Percentiles rank a stretch among this genome's conserved stretches.
These are phyloP conservation scores for Cyclotella atomus DNA, from an alignment of 108 stramenopile species.

Conservation along the genomic window DNA sequence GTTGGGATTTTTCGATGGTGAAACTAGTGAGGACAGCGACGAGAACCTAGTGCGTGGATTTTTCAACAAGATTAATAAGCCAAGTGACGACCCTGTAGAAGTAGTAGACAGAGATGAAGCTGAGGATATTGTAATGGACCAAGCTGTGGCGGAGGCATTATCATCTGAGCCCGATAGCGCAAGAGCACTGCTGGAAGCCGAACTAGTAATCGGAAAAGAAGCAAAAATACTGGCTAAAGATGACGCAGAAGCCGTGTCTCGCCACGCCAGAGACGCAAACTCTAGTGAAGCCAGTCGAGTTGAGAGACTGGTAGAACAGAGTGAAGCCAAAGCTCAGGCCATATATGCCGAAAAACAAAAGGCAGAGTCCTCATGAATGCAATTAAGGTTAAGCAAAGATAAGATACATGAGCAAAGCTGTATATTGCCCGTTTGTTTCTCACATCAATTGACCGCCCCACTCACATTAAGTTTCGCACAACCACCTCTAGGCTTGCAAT, in stretches of 20 bases:
- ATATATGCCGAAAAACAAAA: constrained; percentile 30
- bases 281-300: constrained; percentile 57
- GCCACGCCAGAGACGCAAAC: constrained; percentile 31
- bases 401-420: too few species aligned
- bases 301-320: constrained; percentile 73
- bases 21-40: constrained; percentile 56
- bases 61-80: constrained; percentile 52
- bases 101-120: constrained; percentile 26
- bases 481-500: too few species aligned
- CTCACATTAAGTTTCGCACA: too few species aligned
- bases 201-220: constrained; percentile 20
- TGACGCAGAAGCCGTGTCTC: constrained; percentile 42
- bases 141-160: constrained; percentile 1
- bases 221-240: constrained; percentile 26
- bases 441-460: too few species aligned
- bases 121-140: not conserved
- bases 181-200: constrained; percentile 4
- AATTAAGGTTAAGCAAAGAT: too few species aligned
- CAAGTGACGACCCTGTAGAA: constrained; percentile 9
- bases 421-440: too few species aligned
- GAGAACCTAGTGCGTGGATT: constrained; percentile 62
- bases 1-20: constrained; percentile 70
- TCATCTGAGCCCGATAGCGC: constrained; percentile 10
- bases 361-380: not conserved
- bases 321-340: constrained; percentile 51